A percentile compares a stretch with the other conserved stretches of the same genome.
These are phyloP conservation scores for Trichosporon sp. DNA, from an alignment of 1,284 basidiomycete genomes.

Conservation along the genomic window DNA sequence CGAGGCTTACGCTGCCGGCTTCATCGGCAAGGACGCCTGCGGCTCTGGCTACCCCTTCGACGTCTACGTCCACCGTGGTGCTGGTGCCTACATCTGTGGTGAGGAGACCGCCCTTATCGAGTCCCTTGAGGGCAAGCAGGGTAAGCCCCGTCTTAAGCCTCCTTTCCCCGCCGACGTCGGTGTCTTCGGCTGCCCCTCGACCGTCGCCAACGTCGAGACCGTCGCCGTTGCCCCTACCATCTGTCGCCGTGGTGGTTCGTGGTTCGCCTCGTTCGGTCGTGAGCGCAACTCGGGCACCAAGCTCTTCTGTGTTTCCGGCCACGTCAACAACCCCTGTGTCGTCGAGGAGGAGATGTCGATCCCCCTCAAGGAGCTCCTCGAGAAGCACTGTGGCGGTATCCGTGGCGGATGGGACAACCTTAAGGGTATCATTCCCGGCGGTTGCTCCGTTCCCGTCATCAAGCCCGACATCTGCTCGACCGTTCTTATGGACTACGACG, in stretches of 20 bases:
- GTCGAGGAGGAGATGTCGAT: conserved; percentile 99
- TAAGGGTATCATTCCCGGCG: conserved; percentile 87
- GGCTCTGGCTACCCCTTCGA: conserved; percentile 92
- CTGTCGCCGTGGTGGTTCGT: conserved; percentile 82
- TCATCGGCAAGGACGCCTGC: conserved; percentile 90
- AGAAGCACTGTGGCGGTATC: conserved; percentile 96
- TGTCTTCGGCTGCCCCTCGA: conserved; percentile 93
- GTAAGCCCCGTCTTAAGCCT: conserved; percentile 97
- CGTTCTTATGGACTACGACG: conserved; percentile 99
- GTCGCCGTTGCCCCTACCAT: conserved; percentile 97
- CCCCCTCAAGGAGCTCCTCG: conserved; percentile 86
- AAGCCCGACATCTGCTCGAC: conserved; percentile 78
- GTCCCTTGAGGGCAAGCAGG: conserved; percentile 94
- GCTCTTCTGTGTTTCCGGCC: conserved; percentile 91
- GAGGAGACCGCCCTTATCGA: conserved; percentile 99
- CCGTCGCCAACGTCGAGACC: conserved; percentile 98
- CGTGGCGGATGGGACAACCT: conserved; percentile 95
- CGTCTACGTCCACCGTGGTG: conserved; percentile 94
- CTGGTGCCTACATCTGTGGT: conserved; percentile 97
- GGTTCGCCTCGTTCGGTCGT: conserved; percentile 92
- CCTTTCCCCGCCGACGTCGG: conserved; percentile 99
- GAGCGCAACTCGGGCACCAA: conserved; percentile 95
- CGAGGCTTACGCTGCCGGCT: conserved; percentile 90
- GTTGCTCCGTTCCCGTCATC: conserved; percentile 92
- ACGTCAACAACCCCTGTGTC: conserved; percentile 98